phyloP scores from a whole-genome alignment of 306 rosid species.

The cucumber (Cucumis sativus) region DNA sequence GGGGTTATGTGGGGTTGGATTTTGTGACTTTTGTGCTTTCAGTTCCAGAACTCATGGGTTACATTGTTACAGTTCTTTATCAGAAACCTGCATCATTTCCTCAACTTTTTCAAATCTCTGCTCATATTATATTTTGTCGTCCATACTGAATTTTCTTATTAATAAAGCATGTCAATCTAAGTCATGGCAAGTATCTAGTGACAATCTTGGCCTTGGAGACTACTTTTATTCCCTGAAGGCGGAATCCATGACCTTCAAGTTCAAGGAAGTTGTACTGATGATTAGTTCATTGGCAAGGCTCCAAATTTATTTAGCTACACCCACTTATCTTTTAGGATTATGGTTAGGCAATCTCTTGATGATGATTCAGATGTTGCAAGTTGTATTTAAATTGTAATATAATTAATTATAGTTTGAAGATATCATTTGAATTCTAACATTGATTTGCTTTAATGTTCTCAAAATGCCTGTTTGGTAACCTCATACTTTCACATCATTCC shows the following conservation, averaged over 20 bases:
- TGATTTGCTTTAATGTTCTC: not conserved
- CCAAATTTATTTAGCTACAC: not conserved
- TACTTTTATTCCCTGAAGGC: not conserved
- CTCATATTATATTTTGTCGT: not conserved
- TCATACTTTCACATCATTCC: not conserved
- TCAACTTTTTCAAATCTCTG: not conserved
- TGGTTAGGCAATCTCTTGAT: not conserved
- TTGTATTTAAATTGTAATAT: not conserved
- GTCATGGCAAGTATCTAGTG: not conserved
- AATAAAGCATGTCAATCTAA: not conserved
- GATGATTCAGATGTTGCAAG: too few species aligned
- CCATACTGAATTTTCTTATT: not conserved
- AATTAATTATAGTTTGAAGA: not conserved
- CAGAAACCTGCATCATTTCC: not conserved
- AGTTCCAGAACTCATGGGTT: not conserved
- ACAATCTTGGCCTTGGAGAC: not conserved
- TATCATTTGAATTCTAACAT: not conserved
- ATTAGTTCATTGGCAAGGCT: not conserved
- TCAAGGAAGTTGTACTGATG: not conserved
- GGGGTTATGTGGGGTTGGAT: not conserved
- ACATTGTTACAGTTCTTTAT: not conserved
- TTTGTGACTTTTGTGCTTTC: not conserved
- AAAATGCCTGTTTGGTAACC: not conserved
- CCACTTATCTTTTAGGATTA: not conserved
- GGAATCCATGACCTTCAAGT: not conserved